Conservation (phyloP, 2,329 filamentous ascomycete genomes). For the Aspergillus phoenicis region DNA sequence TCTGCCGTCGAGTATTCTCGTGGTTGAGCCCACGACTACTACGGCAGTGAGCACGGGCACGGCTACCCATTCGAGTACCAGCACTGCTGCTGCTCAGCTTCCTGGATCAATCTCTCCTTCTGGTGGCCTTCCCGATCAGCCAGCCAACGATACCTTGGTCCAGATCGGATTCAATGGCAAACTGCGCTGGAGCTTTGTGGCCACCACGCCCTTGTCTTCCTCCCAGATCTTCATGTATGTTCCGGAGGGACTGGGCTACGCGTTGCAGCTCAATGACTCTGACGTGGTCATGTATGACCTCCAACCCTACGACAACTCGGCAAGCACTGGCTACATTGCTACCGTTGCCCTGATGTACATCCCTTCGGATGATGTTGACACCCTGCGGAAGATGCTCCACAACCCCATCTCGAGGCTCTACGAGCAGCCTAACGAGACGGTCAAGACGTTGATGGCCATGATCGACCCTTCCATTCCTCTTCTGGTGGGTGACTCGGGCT, state of each 20-base stretch:
- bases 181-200: conserved; percentile 84
- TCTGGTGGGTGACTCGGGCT: conserved; percentile 52
- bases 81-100: conserved; percentile 62
- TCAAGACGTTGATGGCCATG: conserved; percentile 72
- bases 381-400: conserved; percentile 69
- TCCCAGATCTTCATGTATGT: conserved; percentile 83
- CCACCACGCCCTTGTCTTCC: conserved; percentile 69
- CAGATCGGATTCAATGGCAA: conserved; percentile 82
- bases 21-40: conserved; percentile 34
- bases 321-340: conserved; percentile 72
- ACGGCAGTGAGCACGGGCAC: conserved; percentile 25
- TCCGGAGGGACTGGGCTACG: conserved; percentile 69
- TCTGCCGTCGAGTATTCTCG: conserved; percentile 31
- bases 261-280: conserved; percentile 50
- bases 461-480: conserved; percentile 84
- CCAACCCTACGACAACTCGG: conserved; percentile 72
- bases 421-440: conserved; percentile 66
- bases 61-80: conserved; percentile 41
- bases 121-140: conserved; percentile 57
- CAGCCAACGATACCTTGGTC: conserved; percentile 69
- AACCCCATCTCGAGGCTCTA: conserved; percentile 75
- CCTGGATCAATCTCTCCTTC: conserved; percentile 76
- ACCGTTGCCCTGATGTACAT: conserved; percentile 78
- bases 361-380: conserved; percentile 68
- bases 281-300: conserved; percentile 71